phyloP scores from a whole-genome alignment of 2,329 filamentous ascomycete species.

The Trichoderma oligosporum region DNA sequence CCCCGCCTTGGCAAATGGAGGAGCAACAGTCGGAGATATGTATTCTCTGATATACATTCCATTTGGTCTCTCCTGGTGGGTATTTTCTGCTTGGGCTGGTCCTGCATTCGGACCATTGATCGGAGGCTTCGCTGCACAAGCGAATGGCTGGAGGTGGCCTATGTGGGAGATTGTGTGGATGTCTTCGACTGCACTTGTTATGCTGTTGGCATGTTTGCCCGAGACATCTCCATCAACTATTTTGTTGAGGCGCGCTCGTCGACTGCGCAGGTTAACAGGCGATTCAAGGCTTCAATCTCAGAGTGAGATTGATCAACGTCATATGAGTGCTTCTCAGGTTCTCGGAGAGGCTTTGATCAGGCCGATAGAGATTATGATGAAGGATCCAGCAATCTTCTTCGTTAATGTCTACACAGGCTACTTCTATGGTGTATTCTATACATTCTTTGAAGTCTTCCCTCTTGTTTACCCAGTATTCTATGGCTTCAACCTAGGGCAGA shows the following conservation, averaged over 20 bases:
- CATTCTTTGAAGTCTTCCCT: conserved; percentile 58
- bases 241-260: conserved; percentile 50
- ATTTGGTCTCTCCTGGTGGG: conserved; percentile 57
- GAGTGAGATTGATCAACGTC: conserved; percentile 25
- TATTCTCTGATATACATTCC: conserved; percentile 55
- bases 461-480: conserved; percentile 45
- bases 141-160: conserved; percentile 54
- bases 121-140: conserved; percentile 44
- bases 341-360: conserved; percentile 25
- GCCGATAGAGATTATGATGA: conserved; percentile 32
- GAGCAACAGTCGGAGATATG: conserved; percentile 48
- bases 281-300: conserved; percentile 22
- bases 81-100: conserved; percentile 56
- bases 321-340: conserved; percentile 23
- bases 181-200: conserved; percentile 47
- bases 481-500: conserved; percentile 52
- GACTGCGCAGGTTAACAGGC: conserved; percentile 40
- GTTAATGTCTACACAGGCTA: conserved; percentile 40
- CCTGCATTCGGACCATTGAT: conserved; percentile 31
- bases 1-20: conserved; percentile 58
- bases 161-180: conserved; percentile 57
- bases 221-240: conserved; percentile 55
- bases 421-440: conserved; percentile 53
- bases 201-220: conserved; percentile 54
- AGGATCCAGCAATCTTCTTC: conserved; percentile 35